phyloP scores from a whole-genome alignment of 2,329 filamentous ascomycete genomes.

The Chrysosphaeria jannelii region DNA sequence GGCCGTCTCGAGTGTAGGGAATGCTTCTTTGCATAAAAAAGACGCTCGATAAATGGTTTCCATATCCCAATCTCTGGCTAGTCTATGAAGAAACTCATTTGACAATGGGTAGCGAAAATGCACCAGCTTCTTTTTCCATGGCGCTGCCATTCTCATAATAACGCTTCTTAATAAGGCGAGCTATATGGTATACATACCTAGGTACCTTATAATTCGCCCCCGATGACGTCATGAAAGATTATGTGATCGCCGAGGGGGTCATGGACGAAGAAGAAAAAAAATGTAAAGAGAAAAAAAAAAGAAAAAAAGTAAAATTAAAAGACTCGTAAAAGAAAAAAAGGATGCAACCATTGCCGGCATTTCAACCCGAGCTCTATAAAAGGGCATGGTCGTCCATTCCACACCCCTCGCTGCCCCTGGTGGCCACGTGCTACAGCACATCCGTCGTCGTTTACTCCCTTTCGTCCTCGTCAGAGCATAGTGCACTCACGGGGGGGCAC shows the following conservation, averaged over 20 bases:
- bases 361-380: slow-evolving; percentile 26
- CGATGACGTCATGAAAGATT: neutral
- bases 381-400: slow-evolving; percentile 68
- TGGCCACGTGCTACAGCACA: slow-evolving; percentile 72
- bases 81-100: too few species aligned
- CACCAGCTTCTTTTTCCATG: too few species aligned
- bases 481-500: slow-evolving; percentile 59
- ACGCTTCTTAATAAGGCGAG: too few species aligned
- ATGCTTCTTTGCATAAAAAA: too few species aligned
- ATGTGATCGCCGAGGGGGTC: neutral
- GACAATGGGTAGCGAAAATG: too few species aligned
- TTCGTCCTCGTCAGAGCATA: slow-evolving; percentile 47
- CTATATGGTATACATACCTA: too few species aligned
- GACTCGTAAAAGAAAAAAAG: neutral
- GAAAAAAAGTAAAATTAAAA: neutral
- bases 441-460: slow-evolving; percentile 75
- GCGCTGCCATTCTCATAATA: too few species aligned
- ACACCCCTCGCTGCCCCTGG: slow-evolving; percentile 61
- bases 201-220: too few species aligned
- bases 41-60: too few species aligned
- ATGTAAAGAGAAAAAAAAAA: neutral
- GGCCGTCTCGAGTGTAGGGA: too few species aligned
- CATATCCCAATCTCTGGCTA: too few species aligned
- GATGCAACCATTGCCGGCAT: slow-evolving; percentile 11
- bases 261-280: neutral